phyloP scores from a whole-genome alignment of 805 yeast species.

The Wickerhamomyces canadensis region DNA sequence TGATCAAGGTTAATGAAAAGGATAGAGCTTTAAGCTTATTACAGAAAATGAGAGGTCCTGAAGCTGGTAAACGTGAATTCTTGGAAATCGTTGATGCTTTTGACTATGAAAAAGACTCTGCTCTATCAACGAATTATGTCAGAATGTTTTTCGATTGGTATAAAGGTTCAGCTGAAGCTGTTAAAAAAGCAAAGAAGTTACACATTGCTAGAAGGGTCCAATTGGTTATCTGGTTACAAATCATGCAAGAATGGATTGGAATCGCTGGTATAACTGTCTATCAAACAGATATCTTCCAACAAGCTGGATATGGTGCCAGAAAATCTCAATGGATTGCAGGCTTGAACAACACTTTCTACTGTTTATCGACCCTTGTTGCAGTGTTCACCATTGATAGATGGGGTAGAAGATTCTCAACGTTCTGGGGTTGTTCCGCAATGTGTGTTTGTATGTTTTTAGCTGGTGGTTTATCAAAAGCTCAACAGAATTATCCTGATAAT shows the following conservation, averaged over 20 bases:
- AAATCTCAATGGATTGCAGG: slow-evolving; percentile 3
- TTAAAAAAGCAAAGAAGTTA: slow-evolving; percentile 1
- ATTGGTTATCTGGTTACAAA: slow-evolving; percentile 2
- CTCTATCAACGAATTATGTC: slow-evolving; percentile 1
- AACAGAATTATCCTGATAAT: slow-evolving; percentile 2
- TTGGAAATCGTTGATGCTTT: slow-evolving; percentile 1
- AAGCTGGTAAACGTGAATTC: neutral
- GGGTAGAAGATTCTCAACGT: slow-evolving; percentile 2
- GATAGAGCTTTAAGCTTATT: slow-evolving; percentile 1
- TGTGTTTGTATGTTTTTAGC: slow-evolving; percentile 1
- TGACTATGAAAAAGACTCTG: slow-evolving; percentile 1
- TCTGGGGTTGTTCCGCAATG: slow-evolving; percentile 1
- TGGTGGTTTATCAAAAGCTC: slow-evolving; percentile 2
- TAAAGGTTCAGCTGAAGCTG: neutral
- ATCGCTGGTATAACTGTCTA: slow-evolving; percentile 2
- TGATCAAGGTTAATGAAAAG: neutral
- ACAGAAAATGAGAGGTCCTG: slow-evolving; percentile 1
- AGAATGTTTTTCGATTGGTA: slow-evolving; percentile 3
- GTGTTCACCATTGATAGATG: slow-evolving; percentile 1
- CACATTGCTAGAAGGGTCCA: slow-evolving; percentile 2
- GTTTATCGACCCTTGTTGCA: neutral
- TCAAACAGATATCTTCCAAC: slow-evolving; percentile 1
- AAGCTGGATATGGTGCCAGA: slow-evolving; percentile 1
- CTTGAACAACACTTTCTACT: slow-evolving; percentile 1
- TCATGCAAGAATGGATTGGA: slow-evolving; percentile 4